Conservation (phyloP, 2,329 filamentous ascomycete genomes). For the Phialophora expanda region DNA sequence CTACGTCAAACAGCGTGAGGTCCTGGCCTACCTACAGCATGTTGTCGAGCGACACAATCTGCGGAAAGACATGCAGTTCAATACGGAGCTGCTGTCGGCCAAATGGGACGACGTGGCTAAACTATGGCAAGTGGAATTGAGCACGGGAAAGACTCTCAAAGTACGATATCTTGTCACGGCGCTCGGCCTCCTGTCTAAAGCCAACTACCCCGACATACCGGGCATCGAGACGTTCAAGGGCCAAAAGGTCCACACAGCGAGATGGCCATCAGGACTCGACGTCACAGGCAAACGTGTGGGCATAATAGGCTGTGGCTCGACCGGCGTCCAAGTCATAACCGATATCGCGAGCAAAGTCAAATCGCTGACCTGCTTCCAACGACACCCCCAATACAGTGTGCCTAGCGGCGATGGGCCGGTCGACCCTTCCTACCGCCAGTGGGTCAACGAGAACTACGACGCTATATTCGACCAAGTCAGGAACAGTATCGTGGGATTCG, state of each 20-base stretch:
- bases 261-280: constrained; percentile 46
- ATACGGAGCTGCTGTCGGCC: constrained; percentile 50
- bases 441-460: constrained; percentile 45
- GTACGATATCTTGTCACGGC: constrained; percentile 49
- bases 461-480: constrained; percentile 43
- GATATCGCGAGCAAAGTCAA: constrained; percentile 41
- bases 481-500: constrained; percentile 64
- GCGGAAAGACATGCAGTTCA: constrained; percentile 54
- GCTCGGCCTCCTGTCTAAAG: constrained; percentile 48
- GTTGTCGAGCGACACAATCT: constrained; percentile 54
- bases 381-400: constrained; percentile 41
- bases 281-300: constrained; percentile 52
- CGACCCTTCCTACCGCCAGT: constrained; percentile 22
- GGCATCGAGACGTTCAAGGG: constrained; percentile 49
- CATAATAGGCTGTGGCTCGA: constrained; percentile 68
- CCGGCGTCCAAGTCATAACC: constrained; percentile 61
- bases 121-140: constrained; percentile 53
- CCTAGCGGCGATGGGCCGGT: constrained; percentile 26
- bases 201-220: constrained; percentile 47
- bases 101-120: constrained; percentile 46
- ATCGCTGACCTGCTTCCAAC: constrained; percentile 44
- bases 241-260: constrained; percentile 48
- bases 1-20: constrained; percentile 43
- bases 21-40: constrained; percentile 55
- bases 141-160: constrained; percentile 46